Evolutionary conservation across 129 eudicot species (phyloP).

Genomic region (Lactuca saligna): DNA sequence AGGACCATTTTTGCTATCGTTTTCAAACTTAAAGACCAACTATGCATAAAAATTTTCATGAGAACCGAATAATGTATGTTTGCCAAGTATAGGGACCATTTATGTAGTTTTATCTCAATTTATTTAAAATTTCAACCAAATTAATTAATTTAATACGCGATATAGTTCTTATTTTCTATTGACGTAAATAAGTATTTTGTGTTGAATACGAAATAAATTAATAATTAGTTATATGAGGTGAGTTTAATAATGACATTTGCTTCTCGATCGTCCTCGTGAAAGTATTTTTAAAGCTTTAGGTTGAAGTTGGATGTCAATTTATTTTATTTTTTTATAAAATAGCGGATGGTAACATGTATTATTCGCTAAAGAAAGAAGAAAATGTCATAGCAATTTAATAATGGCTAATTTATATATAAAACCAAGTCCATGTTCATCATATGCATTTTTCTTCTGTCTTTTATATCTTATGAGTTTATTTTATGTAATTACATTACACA

Average conservation of each 20-base stretch:
- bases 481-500: background rate
- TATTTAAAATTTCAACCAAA: no score
- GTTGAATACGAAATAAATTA: background rate
- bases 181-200: background rate
- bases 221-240: background rate
- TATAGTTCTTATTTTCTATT: no score
- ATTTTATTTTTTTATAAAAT: background rate
- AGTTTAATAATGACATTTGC: background rate
- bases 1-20: no score
- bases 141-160: background rate
- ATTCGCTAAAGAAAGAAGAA: slow-evolving; percentile 15
- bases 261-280: background rate
- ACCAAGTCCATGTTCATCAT: background rate
- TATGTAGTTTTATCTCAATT: no score
- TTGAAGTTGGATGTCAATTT: background rate
- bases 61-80: no score
- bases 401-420: slow-evolving; percentile 9
- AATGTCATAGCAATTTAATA: slow-evolving; percentile 11
- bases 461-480: background rate
- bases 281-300: background rate
- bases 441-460: background rate
- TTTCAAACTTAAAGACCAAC: no score
- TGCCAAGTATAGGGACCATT: no score
- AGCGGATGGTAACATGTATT: slow-evolving; percentile 6
- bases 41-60: no score